Base-by-base conservation (phyloP, 495 filamentous ascomycete genomes). In the Xylaria cubensis region DNA sequence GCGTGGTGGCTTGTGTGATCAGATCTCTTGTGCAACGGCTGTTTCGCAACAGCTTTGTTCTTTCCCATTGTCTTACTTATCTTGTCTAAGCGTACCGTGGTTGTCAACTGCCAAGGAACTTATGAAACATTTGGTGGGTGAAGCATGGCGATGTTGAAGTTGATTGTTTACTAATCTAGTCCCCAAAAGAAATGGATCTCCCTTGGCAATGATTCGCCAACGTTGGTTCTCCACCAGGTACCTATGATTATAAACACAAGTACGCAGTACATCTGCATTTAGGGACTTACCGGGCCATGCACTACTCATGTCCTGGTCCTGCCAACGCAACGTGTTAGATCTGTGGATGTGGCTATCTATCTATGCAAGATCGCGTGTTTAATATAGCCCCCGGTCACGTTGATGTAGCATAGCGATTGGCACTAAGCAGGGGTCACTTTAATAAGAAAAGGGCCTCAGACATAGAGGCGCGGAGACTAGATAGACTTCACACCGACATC, bases 11-110 rank as follows among this genome's bases (percentile, higher is more conserved):
- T 32, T 36, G 67, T 61, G 41, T 48, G 61, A 48, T 71, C 61
- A 21, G 48, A 56, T 56, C 51, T 41, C 17, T 71, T 64, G n/a
- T 42, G 32, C 24, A 50, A 63, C 32, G 55, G 34, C 15, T 71
- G 48, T 34, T 64, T 71, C 9, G 44, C 69, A 32, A 12, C 69
- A 64, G 34, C 4, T 42, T 70, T 70, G 26, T 41, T 71, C 19
- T 64, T 64, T 15, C 59, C 59, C 69, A 71, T 71, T 24, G 44
- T 66, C 8, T 36, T 24, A 46, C 42, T 29, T 56, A 53, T 53
- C 26, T 9, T 55, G 29, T 36, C n/a, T n/a, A 44, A 1, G 48
- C n/a, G 17, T 26, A 34, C 36, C n/a, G 39, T 46, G 39, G 50
- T 32, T 17, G 44, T 36, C 13, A 26, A 19, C 8, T 66, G 13